These are phyloP conservation scores for Starmerella sp. DNA, from an alignment of 805 yeast genomes.

Conservation along the genomic window DNA sequence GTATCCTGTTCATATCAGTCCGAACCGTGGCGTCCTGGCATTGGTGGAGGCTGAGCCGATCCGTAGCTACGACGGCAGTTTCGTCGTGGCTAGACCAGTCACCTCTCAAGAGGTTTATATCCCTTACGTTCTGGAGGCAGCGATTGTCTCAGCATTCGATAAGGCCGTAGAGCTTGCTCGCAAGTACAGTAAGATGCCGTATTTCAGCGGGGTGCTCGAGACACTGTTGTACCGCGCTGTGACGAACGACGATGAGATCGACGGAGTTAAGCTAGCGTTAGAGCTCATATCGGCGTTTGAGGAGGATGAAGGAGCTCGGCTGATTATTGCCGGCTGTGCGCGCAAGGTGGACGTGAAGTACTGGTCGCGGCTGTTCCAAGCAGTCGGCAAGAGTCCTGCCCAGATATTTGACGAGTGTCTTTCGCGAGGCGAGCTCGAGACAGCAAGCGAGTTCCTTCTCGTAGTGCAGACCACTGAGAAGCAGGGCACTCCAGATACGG, in stretches of 20 bases:
- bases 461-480: constrained; percentile 30
- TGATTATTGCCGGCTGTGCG: constrained; percentile 38
- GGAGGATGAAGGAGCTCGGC: constrained; percentile 24
- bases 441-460: constrained; percentile 34
- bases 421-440: constrained; percentile 27
- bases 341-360: constrained; percentile 47
- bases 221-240: constrained; percentile 30
- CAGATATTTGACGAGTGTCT: constrained; percentile 31
- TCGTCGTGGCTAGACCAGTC: constrained; percentile 27
- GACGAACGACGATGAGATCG: constrained; percentile 7
- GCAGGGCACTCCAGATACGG: constrained; percentile 16
- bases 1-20: constrained; percentile 41
- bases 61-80: constrained; percentile 27
- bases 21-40: constrained; percentile 39
- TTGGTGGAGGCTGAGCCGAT: constrained; percentile 40
- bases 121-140: constrained; percentile 27
- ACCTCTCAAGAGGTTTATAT: constrained; percentile 29
- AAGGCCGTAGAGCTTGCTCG: constrained; percentile 24
- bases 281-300: constrained; percentile 29
- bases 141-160: constrained; percentile 17
- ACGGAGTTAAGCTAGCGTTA: constrained; percentile 16
- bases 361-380: constrained; percentile 37
- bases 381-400: constrained; percentile 28
- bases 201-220: constrained; percentile 35
- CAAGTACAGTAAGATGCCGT: constrained; percentile 28